Conservation (phyloP, 345 rosid genomes). For the Brassica napus region DNA sequence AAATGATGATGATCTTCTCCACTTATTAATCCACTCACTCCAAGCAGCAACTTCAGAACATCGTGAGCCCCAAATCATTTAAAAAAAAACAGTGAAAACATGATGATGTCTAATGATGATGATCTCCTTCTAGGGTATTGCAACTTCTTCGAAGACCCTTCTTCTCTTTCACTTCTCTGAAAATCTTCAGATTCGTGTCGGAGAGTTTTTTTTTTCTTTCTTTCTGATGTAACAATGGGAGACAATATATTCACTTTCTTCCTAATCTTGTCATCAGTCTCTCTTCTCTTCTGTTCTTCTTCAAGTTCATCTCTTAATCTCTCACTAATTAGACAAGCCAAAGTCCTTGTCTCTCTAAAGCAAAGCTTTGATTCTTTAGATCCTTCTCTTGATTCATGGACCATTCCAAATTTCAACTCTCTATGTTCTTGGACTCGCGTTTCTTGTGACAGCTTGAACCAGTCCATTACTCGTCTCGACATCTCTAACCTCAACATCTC, state of each 20-base stretch:
- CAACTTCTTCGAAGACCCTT: constrained; percentile 30
- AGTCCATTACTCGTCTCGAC: constrained; percentile 52
- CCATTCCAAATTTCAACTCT: constrained; percentile 47
- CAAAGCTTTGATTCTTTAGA: constrained; percentile 49
- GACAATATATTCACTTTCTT: constrained; percentile 41
- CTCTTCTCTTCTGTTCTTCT: constrained; percentile 33
- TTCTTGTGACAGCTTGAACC: constrained; percentile 45
- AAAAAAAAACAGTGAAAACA: constrained; percentile 21
- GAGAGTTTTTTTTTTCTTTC: background rate
- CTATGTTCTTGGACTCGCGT: constrained; percentile 61
- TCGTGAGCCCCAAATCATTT: constrained; percentile 34
- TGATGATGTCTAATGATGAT: constrained; percentile 37
- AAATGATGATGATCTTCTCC: constrained; percentile 34
- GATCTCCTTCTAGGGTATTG: constrained; percentile 35
- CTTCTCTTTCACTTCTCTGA: constrained; percentile 36
- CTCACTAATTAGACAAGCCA: constrained; percentile 54
- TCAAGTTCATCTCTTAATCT: constrained; percentile 42
- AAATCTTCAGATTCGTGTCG: constrained; percentile 22
- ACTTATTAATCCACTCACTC: constrained; percentile 40
- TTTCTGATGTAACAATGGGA: constrained; percentile 34
- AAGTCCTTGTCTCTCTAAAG: constrained; percentile 55
- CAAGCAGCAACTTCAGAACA: constrained; percentile 22
- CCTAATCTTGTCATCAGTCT: constrained; percentile 37
- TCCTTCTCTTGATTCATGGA: constrained; percentile 55
- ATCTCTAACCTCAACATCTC: constrained; percentile 58